A percentile compares a stretch with the other conserved stretches of the same genome.
Evolutionary conservation across 148 eudicot genomes (phyloP).

Genomic region (Salicornia ramosissima): DNA sequence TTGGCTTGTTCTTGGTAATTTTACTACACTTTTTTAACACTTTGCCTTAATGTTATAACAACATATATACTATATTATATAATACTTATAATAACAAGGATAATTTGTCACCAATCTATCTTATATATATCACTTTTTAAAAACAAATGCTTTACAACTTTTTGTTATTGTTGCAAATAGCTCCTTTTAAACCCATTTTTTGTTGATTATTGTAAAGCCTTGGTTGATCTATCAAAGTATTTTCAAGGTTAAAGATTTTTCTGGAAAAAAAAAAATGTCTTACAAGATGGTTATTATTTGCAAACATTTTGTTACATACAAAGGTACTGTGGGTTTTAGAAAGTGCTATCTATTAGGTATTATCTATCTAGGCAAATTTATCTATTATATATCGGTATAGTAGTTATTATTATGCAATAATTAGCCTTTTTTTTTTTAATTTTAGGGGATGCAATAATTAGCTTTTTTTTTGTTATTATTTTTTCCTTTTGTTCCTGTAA

Average conservation of each 20-base stretch:
- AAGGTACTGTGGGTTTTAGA: not conserved
- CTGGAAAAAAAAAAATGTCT: not conserved
- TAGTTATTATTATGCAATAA: no score
- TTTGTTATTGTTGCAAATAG: not conserved
- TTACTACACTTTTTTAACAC: not conserved
- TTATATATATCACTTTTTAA: not conserved
- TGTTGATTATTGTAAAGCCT: no score
- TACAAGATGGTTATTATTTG: not conserved
- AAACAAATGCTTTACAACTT: not conserved
- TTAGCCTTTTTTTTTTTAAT: not conserved
- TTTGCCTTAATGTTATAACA: not conserved
- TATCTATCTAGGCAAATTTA: not conserved
- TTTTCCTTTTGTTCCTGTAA: no score
- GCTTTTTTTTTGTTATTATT: not conserved
- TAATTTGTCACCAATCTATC: not conserved
- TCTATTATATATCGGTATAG: no score
- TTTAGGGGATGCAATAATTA: no score
- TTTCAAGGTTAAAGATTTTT: no score
- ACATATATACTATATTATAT: not conserved
- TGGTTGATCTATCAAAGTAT: no score
- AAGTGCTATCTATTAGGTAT: not conserved
- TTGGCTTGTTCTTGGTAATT: no score
- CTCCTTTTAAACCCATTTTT: not conserved
- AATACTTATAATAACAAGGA: not conserved
- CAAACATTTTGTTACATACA: not conserved